phyloP scores from a whole-genome alignment of 164 flowering plant species.

The Stephania yunnanensis region DNA sequence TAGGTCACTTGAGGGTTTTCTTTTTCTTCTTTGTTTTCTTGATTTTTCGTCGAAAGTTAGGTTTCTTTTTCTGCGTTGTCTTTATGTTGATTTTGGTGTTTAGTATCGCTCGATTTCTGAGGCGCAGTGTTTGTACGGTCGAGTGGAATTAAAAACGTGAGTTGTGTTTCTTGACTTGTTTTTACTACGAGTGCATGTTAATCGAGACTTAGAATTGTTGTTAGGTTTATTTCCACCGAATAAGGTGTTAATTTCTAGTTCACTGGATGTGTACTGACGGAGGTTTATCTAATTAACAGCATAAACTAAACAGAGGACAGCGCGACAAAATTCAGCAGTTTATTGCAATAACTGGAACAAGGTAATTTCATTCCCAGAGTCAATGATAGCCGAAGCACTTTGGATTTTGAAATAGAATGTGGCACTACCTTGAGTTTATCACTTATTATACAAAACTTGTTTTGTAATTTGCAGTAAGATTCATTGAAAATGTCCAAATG shows the following conservation, averaged over 20 bases:
- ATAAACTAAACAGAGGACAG: conserved; percentile 74
- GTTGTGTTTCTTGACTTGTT: neutral
- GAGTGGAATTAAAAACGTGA: neutral
- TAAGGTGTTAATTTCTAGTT: neutral
- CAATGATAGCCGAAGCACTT: no score
- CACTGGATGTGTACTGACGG: neutral
- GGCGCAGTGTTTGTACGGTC: neutral
- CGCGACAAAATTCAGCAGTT: conserved; percentile 91
- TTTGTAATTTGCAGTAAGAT: no score
- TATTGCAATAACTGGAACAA: conserved; percentile 72
- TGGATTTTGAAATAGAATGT: no score
- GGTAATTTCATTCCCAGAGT: conserved; percentile 28
- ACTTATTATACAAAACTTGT: no score
- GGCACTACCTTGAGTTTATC: no score
- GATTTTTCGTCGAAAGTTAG: neutral
- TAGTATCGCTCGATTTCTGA: neutral
- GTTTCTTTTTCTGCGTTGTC: neutral
- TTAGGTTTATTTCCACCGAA: neutral
- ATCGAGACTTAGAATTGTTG: neutral
- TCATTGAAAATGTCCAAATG: no score
- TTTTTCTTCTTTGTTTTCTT: neutral
- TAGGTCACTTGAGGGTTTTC: neutral
- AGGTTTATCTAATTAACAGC: conserved; percentile 36
- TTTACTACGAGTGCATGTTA: no score
- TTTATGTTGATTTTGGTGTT: no score